These are phyloP conservation scores for Trypanosoma cruzi DNA, from an alignment of 208 protist genomes.

Conservation along the genomic window DNA sequence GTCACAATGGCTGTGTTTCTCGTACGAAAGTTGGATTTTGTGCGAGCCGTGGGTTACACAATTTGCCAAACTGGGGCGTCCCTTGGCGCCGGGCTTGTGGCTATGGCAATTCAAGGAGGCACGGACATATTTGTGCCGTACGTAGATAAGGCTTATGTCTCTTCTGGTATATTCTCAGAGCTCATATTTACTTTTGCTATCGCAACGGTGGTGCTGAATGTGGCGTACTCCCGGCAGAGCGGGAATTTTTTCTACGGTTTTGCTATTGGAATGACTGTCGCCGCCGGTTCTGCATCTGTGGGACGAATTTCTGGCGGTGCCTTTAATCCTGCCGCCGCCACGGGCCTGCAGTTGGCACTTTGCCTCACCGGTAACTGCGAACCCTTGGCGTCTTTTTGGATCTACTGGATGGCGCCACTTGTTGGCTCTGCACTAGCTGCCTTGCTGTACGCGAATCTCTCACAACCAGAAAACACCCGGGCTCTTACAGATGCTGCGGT, in stretches of 20 bases:
- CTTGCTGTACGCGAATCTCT: conserved; percentile 72
- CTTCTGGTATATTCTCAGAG: conserved; percentile 76
- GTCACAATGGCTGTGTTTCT: conserved; percentile 79
- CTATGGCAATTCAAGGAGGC: conserved; percentile 76
- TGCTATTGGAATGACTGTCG: conserved; percentile 79
- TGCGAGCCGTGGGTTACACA: conserved; percentile 58
- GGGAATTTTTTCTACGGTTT: conserved; percentile 86
- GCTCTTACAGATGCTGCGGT: conserved; percentile 25
- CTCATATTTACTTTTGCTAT: conserved; percentile 86
- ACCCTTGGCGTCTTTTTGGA: conserved; percentile 66
- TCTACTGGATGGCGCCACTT: conserved; percentile 85
- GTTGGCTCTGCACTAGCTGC: conserved; percentile 59
- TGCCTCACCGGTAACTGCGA: conserved; percentile 76
- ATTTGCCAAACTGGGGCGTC: conserved; percentile 67
- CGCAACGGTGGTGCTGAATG: conserved; percentile 73
- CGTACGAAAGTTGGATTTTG: conserved; percentile 51
- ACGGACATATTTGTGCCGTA: conserved; percentile 72
- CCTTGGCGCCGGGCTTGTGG: conserved; percentile 65
- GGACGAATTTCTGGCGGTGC: conserved; percentile 73
- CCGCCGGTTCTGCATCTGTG: conserved; percentile 63
- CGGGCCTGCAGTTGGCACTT: conserved; percentile 73
- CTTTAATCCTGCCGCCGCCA: conserved; percentile 86
- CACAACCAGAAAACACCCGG: conserved; percentile 44
- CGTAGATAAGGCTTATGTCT: conserved; percentile 56
- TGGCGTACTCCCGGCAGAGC: conserved; percentile 65